Conservation (phyloP, 2,329 filamentous ascomycete species). For the Neofusicoccum parvum region DNA sequence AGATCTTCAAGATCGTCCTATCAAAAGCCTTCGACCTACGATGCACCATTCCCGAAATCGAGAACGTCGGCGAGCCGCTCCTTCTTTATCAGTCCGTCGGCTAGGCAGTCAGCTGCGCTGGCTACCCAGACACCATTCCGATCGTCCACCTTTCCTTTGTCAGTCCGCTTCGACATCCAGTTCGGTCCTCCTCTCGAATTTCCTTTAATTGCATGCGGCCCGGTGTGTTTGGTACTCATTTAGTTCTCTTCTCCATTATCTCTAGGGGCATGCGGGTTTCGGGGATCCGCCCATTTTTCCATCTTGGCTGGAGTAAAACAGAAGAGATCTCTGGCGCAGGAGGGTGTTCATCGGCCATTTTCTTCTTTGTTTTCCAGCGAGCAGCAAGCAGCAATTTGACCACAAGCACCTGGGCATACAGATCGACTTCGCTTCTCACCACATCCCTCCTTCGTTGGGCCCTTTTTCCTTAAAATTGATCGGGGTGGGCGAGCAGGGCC, state of each 20-base stretch:
- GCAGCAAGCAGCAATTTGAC: conserved; percentile 15
- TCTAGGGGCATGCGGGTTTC: background rate
- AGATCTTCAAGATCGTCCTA: conserved; percentile 99
- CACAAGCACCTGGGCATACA: conserved; percentile 12
- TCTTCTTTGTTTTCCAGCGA: conserved; percentile 6
- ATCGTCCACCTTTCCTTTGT: conserved; percentile 1
- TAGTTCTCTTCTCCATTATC: conserved; percentile 5
- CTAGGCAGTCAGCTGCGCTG: background rate
- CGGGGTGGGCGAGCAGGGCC: background rate
- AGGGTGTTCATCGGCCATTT: conserved; percentile 12
- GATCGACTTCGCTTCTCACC: background rate
- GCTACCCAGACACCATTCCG: background rate
- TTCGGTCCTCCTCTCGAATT: conserved; percentile 3
- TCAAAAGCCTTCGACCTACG: conserved; percentile 98
- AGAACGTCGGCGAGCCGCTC: conserved; percentile 94
- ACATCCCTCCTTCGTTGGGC: background rate
- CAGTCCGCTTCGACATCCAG: background rate
- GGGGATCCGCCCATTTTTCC: background rate
- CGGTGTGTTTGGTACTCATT: conserved; percentile 21
- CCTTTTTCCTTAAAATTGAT: background rate
- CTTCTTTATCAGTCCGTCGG: conserved; percentile 70
- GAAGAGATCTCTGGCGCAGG: conserved; percentile 15
- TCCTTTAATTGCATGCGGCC: conserved; percentile 16
- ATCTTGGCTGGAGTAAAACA: conserved; percentile 15
- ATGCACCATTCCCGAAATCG: conserved; percentile 98